Conservation (phyloP, 768 basidiomycete species). For the Xerocomellus amylosporus region DNA sequence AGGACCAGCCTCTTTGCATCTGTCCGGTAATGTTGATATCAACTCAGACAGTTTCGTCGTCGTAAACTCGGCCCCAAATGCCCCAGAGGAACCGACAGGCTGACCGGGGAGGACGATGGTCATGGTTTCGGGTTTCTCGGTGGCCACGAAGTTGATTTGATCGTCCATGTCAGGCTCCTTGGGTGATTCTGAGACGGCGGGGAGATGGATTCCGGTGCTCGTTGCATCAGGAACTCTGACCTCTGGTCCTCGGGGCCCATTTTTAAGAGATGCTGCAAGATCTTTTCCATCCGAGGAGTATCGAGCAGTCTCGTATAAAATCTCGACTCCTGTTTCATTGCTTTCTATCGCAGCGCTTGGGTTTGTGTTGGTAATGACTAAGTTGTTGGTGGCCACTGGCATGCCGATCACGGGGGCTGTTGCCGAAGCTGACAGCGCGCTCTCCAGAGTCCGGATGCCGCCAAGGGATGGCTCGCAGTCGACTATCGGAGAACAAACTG, state of each 20-base stretch:
- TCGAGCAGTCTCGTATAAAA: conserved; percentile 1
- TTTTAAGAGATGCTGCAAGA: background rate
- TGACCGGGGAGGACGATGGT: background rate
- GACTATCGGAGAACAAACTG: background rate
- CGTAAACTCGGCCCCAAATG: background rate
- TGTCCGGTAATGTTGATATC: background rate
- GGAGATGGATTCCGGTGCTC: background rate
- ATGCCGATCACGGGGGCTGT: background rate
- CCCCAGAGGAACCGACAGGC: background rate
- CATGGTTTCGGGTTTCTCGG: background rate
- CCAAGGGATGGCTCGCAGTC: background rate
- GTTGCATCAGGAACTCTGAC: background rate
- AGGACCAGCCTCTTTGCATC: background rate
- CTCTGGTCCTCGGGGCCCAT: background rate
- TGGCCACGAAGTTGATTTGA: background rate
- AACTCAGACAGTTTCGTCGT: background rate
- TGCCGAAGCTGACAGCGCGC: background rate
- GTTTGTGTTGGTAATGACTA: background rate
- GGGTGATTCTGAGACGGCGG: background rate
- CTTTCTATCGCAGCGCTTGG: background rate
- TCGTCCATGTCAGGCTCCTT: background rate
- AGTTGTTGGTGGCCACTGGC: background rate
- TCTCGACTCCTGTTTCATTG: background rate
- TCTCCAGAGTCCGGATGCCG: background rate
- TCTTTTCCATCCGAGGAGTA: background rate